Percentiles rank a stretch among this genome's conserved stretches.
Evolutionary conservation across 768 basidiomycete species (phyloP).

Genomic region (Saitozyma podzolica): DNA sequence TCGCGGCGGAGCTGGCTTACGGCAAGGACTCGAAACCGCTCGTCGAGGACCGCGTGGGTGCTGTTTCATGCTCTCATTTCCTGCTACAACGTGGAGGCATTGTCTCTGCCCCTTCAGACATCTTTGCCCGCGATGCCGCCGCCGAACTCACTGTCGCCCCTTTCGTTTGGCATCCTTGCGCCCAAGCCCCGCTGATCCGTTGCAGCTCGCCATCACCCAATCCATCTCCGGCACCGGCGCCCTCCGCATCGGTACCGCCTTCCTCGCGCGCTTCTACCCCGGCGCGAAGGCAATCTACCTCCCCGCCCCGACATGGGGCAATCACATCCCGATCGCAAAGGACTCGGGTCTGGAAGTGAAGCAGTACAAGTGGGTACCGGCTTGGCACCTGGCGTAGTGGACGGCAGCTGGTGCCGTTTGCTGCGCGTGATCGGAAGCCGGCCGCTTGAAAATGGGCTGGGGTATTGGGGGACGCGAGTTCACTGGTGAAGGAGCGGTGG

Average conservation of each 20-base stretch:
- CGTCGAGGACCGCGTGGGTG: slow-evolving; percentile 60
- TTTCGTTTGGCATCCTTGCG: no score
- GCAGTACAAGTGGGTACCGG: slow-evolving; percentile 60
- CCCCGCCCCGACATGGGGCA: slow-evolving; percentile 94
- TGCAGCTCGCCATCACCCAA: slow-evolving; percentile 80
- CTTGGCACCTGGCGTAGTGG: neutral
- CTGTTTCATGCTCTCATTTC: neutral
- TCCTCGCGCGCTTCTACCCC: slow-evolving; percentile 82
- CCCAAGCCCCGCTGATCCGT: slow-evolving; percentile 1
- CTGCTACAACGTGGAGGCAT: neutral
- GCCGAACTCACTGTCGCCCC: no score
- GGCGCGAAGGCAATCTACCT: slow-evolving; percentile 72
- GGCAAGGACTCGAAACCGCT: slow-evolving; percentile 75
- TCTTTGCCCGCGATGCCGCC: no score
- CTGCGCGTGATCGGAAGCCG: no score
- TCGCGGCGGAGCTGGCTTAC: slow-evolving; percentile 83
- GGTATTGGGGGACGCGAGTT: neutral
- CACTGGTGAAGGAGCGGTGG: neutral
- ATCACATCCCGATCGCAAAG: slow-evolving; percentile 85
- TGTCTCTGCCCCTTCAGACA: neutral
- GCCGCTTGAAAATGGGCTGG: no score
- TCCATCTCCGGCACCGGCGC: slow-evolving; percentile 98
- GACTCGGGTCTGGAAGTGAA: slow-evolving; percentile 85
- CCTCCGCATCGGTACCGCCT: slow-evolving; percentile 88
- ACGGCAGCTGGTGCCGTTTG: no score